Evolutionary conservation across 805 yeast genomes (phyloP), one percentile per base, ranked within the genome.

Genomic region (Tetrapisispora taiwanensis): DNA sequence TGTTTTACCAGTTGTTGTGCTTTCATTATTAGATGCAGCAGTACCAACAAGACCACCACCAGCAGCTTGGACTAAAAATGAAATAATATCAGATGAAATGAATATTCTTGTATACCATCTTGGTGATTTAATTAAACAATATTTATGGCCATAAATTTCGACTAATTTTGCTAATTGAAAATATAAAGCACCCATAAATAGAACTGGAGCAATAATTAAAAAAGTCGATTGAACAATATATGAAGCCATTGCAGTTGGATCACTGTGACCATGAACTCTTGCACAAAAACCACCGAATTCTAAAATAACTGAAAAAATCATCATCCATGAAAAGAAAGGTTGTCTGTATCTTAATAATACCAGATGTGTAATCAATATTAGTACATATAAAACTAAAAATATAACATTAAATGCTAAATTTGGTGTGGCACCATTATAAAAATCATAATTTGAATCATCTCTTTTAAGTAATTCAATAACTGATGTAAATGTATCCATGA

Each of bases 111-210:
- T 72, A 45, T 62, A 62, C 3, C 51, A 45, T 52, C 56, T 60
- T 22, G 68, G 66, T 2, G 63, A 56, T 14, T 54, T 51, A 31
- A 75, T 41, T 1, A 58, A 42, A 8, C 88, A 77, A 50, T 63
- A 79, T 15, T 65, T 56, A 45, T 68, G 65, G 2, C 86, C 86
- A 54, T 76, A 78, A 1, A 84, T 61, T 45, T 80, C 77, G 39
- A 79, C 68, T 41, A 82, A 52, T 60, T 84, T 82, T 6, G 83
- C 87, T 50, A 87, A 63, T 43, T 79, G 68, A 51, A 73, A 81
- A 63, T 87, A 88, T 3, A 87, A 69, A 1, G 90, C 95, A 4
- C 84, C 95, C 84, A 84, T 82, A 37, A 84, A 68, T 59, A 87
- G 82, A 18, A 85, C 86, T 0, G 95, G 95, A 0, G 86, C 90